Evolutionary conservation across 2,329 filamentous ascomycete genomes (phyloP), one percentile per base, ranked within the genome.

Genomic region (Nemania serpens): DNA sequence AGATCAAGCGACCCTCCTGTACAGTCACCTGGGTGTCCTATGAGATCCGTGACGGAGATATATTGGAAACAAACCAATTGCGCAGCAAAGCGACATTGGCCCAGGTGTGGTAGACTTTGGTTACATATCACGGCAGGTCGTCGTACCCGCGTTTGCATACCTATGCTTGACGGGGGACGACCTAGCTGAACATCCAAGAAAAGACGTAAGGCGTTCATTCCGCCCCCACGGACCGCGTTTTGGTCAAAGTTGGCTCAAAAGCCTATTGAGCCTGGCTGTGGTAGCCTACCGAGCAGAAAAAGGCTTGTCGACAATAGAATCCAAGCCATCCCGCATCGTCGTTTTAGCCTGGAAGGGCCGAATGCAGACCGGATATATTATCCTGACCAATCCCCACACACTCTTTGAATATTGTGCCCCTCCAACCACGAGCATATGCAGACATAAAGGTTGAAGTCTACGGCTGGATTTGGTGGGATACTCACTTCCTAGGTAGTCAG

Each of bases 331-430:
- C 67, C 71, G 65, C 66, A 66, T 66, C 61, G 60, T 63, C 70
- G 72, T 67, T 77, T 78, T 78, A 78, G 77, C 76, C 77, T 78
- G 72, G 75, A 77, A 75, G 74, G 75, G 73, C 74, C 74, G 74
- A 75, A 70, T 75, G 65, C 67, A 66, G 69, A 65, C 66, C 69
- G 70, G 68, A 66, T 73, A 65, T 75, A 65, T 75, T 77, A 73
- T 74, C 68, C 75, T 72, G 71, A 63, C 74, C 73, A 76, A 75
- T 76, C 66, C 64, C 64, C 55, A 59, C 58, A 51, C 68, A 59
- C 61, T 63, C 71, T 73, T 69, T 72, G 71, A 56, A 48, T 50
- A 64, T 53, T 39, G 11, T 39, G 36, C 36, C 11, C 36, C 36
- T 60, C 52, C 25, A 29, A 29, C 25, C 25, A 29, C 41, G 15